These are phyloP conservation scores for Stellera chamaejasme DNA, from an alignment of 345 rosid species.

Conservation along the genomic window DNA sequence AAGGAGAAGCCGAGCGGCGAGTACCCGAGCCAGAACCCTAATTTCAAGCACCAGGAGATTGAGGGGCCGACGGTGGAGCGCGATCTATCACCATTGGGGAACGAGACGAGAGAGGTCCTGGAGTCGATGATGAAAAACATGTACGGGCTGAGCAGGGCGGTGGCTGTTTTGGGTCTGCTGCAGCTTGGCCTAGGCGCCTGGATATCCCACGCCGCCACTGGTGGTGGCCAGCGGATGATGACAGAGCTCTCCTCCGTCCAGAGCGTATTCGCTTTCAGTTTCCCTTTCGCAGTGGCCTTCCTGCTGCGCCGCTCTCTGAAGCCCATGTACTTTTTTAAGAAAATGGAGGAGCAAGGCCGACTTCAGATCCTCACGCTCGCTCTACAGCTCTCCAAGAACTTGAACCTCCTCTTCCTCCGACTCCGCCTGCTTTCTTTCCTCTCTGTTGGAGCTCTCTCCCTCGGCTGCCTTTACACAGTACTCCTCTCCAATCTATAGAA, in stretches of 20 bases:
- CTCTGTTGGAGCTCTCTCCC: constrained; percentile 42
- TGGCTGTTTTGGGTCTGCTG: constrained; percentile 54
- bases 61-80: constrained; percentile 92
- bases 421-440: constrained; percentile 42
- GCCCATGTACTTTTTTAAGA: constrained; percentile 79
- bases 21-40: constrained; percentile 40
- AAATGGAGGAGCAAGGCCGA: constrained; percentile 87
- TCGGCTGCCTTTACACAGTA: constrained; percentile 28
- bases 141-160: constrained; percentile 47
- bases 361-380: constrained; percentile 76
- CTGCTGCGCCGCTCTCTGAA: constrained; percentile 72
- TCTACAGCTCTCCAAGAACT: constrained; percentile 68
- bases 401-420: constrained; percentile 54
- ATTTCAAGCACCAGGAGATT: constrained; percentile 89
- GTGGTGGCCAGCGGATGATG: constrained; percentile 25
- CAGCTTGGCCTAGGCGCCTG: constrained; percentile 68
- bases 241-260: constrained; percentile 41
- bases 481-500: no score
- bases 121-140: constrained; percentile 73
- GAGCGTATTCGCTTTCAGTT: constrained; percentile 65
- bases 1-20: constrained; percentile 13
- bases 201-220: constrained; percentile 39
- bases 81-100: constrained; percentile 64
- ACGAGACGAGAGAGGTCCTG: constrained; percentile 67
- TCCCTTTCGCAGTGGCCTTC: constrained; percentile 74